Base-by-base conservation (phyloP, 805 yeast genomes). In the Pichia thaimueangensis region DNA sequence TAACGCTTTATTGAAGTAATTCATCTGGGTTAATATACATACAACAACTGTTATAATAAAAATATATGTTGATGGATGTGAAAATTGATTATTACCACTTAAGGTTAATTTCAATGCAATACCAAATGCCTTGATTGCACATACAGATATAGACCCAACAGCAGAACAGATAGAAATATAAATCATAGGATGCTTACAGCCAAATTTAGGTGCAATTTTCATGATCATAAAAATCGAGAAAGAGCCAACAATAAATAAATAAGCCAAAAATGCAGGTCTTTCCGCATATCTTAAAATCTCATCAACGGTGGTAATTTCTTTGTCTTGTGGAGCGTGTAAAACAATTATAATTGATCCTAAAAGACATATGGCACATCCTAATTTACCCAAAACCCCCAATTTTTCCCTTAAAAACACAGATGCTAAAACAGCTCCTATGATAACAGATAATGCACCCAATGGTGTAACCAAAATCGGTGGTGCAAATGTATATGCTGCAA, bases 401-500 rank as follows among this genome's bases (percentile, higher is more conserved):
- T 86, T 93, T 60, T 87, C 96, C 56, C 83, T 82, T 50, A 87
- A 67, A 56, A 87, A 86, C 4, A 87, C 60, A 3, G 95, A 82
- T 1, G 96, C 96, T 48, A 87, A 68, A 6, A 87, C 86, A 2
- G 96, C 95, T 13, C 96, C 96, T 47, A 87, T 87, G 49, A 87
- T 85, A 20, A 87, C 96, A 7, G 89, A 79, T 22, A 87, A 67
- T 0, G 96, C 96, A 11, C 96, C 96, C 42, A 87, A 68, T 6
- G 96, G 96, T 5, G 96, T 87, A 32, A 87, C 96, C 52, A 87
- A 64, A 49, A 88, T 84, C 1, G 96, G 94, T 3, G 96, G 96
- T 0, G 96, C 96, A 71, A 87, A 87, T 2, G 96, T 87, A 59
- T 87, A 87, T 0, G 96, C 96, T 4, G 96, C 96, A 59, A 87